Conservation (phyloP, 768 basidiomycete species). For the Psilocybe subaeruginosa region DNA sequence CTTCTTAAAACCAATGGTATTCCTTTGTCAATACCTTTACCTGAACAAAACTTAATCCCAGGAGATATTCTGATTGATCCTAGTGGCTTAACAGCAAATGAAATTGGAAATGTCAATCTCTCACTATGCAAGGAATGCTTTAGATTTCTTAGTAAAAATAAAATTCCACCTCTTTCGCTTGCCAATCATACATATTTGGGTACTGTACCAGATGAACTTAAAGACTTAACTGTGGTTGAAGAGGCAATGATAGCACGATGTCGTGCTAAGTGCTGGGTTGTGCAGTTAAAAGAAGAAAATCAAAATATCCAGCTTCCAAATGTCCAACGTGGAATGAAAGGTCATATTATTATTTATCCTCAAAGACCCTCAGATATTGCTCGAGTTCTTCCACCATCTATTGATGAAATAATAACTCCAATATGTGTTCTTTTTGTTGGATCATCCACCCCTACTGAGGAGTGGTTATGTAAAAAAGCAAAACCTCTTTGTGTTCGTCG, state of each 20-base stretch:
- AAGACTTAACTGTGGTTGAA: slow-evolving; percentile 37
- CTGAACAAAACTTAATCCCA: too few species aligned
- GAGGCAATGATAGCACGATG: slow-evolving; percentile 42
- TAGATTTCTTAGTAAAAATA: slow-evolving; percentile 6
- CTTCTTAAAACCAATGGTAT: too few species aligned
- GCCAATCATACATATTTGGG: slow-evolving; percentile 28
- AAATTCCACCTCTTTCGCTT: slow-evolving; percentile 29
- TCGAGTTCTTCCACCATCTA: slow-evolving; percentile 33
- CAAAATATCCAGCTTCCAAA: slow-evolving; percentile 3
- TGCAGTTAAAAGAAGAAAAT: slow-evolving; percentile 34
- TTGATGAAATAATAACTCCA: slow-evolving; percentile 35
- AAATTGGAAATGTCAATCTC: too few species aligned
- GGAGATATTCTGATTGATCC: too few species aligned
- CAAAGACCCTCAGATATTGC: slow-evolving; percentile 33
- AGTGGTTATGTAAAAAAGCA: slow-evolving; percentile 36
- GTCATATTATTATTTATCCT: slow-evolving; percentile 44
- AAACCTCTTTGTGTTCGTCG: slow-evolving; percentile 34
- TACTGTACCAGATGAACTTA: slow-evolving; percentile 28
- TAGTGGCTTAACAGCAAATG: too few species aligned
- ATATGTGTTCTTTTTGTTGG: slow-evolving; percentile 47
- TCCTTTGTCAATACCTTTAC: too few species aligned
- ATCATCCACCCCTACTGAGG: slow-evolving; percentile 20
- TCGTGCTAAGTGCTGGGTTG: slow-evolving; percentile 37
- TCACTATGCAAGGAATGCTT: slow-evolving; percentile 27
- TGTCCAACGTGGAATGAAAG: slow-evolving; percentile 35